Conservation (phyloP, 352 stramenopile species). For the Halophytophthora batemanensis region DNA sequence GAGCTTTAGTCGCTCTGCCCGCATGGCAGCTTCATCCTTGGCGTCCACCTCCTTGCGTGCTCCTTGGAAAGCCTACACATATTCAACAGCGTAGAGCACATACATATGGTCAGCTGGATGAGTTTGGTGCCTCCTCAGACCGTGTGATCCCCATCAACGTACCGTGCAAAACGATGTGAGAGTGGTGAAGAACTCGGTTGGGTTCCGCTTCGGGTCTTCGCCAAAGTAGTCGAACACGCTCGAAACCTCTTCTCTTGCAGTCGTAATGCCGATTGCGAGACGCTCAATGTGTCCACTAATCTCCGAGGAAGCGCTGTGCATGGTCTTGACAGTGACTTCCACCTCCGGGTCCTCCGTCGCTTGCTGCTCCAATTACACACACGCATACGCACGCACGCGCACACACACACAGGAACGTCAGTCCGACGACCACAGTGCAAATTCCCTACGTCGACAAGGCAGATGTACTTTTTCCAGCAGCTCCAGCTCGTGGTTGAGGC, state of each 20-base stretch:
- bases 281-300: slow-evolving; percentile 48
- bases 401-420: not conserved
- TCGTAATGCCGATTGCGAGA: slow-evolving; percentile 34
- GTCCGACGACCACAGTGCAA: slow-evolving; percentile 2
- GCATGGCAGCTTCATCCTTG: slow-evolving; percentile 48
- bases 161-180: slow-evolving; percentile 79
- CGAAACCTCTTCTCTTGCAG: slow-evolving; percentile 50
- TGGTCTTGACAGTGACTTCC: slow-evolving; percentile 30
- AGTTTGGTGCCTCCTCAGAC: not conserved
- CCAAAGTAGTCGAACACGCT: slow-evolving; percentile 87
- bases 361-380: slow-evolving; percentile 16
- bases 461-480: slow-evolving; percentile 41
- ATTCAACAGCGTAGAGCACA: not conserved
- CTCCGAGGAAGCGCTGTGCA: slow-evolving; percentile 27
- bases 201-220: slow-evolving; percentile 70
- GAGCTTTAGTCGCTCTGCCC: slow-evolving; percentile 62
- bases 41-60: slow-evolving; percentile 69
- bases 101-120: too few species aligned
- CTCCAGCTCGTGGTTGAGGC: slow-evolving; percentile 44
- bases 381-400: slow-evolving; percentile 1
- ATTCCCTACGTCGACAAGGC: not conserved
- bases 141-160: not conserved
- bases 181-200: slow-evolving; percentile 76
- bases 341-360: slow-evolving; percentile 18
- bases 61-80: slow-evolving; percentile 49